Conservation (phyloP, 2,329 filamentous ascomycete genomes). For the Thelonectria blattea region DNA sequence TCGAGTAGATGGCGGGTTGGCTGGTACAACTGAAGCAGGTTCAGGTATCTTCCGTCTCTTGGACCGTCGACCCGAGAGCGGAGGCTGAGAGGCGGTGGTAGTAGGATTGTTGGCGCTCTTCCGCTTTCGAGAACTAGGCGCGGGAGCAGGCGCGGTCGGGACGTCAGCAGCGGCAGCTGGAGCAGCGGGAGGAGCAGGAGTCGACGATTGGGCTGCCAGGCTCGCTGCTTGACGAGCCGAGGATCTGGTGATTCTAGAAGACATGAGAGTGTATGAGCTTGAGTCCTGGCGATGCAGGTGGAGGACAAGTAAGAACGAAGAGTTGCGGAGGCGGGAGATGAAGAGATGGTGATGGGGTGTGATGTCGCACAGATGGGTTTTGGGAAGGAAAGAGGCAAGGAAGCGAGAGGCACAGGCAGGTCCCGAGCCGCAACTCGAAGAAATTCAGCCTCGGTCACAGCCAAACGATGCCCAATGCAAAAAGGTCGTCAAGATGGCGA, state of each 20-base stretch:
- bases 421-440: constrained; percentile 24
- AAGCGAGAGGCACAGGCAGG: constrained; percentile 26
- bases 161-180: constrained; percentile 46
- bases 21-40: constrained; percentile 45
- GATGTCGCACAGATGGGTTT: constrained; percentile 28
- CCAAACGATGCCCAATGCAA: constrained; percentile 9
- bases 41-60: constrained; percentile 74
- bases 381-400: constrained; percentile 25
- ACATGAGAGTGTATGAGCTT: constrained; percentile 73
- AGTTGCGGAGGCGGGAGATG: constrained; percentile 25
- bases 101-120: constrained; percentile 65
- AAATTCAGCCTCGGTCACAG: constrained; percentile 20
- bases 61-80: constrained; percentile 61
- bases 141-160: constrained; percentile 49
- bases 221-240: constrained; percentile 87
- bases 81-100: constrained; percentile 32
- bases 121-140: constrained; percentile 71
- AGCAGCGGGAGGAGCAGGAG: constrained; percentile 49
- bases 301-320: constrained; percentile 26
- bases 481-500: constrained; percentile 5
- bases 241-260: constrained; percentile 94
- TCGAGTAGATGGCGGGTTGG: constrained; percentile 44
- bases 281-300: constrained; percentile 35
- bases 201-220: constrained; percentile 56
- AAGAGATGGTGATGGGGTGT: constrained; percentile 18